phyloP scores from a whole-genome alignment of 345 rosid species.

The rapeseed (Brassica napus) region DNA sequence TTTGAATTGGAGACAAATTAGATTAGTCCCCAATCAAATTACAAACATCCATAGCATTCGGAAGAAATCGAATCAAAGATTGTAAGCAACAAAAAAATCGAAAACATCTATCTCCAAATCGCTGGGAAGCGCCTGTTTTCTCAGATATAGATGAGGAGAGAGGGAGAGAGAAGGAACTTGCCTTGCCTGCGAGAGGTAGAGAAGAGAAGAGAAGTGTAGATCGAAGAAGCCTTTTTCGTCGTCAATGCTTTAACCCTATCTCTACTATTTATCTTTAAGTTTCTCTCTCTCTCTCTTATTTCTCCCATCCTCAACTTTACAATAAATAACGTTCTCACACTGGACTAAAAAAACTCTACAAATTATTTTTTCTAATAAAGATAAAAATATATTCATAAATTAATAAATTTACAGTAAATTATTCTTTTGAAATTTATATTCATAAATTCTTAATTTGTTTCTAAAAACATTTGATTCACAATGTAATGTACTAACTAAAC shows the following conservation, averaged over 20 bases:
- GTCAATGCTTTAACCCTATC: slow-evolving; percentile 39
- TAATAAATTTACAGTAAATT: too few species aligned
- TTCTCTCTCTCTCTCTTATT: not conserved
- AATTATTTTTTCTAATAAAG: too few species aligned
- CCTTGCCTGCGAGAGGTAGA: slow-evolving; percentile 30
- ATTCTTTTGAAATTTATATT: too few species aligned
- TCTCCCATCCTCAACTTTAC: not conserved
- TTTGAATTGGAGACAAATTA: slow-evolving; percentile 13
- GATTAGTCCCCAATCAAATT: not conserved
- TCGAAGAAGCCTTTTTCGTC: slow-evolving; percentile 29
- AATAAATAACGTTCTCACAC: not conserved
- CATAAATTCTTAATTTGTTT: too few species aligned
- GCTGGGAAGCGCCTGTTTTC: not conserved
- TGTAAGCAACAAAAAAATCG: not conserved
- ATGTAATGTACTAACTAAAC: too few species aligned
- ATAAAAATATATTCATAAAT: too few species aligned
- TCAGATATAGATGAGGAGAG: not conserved
- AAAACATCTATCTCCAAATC: slow-evolving; percentile 5
- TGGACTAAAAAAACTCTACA: not conserved
- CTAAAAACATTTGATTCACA: too few species aligned
- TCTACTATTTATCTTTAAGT: slow-evolving; percentile 25
- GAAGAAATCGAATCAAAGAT: not conserved
- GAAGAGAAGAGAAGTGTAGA: slow-evolving; percentile 27
- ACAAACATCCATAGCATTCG: slow-evolving; percentile 6
- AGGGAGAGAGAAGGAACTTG: slow-evolving; percentile 27